A percentile compares a stretch with the other conserved stretches of the same genome.
Conservation (phyloP, 805 yeast species). For the Starmerella potacharoeniae region DNA sequence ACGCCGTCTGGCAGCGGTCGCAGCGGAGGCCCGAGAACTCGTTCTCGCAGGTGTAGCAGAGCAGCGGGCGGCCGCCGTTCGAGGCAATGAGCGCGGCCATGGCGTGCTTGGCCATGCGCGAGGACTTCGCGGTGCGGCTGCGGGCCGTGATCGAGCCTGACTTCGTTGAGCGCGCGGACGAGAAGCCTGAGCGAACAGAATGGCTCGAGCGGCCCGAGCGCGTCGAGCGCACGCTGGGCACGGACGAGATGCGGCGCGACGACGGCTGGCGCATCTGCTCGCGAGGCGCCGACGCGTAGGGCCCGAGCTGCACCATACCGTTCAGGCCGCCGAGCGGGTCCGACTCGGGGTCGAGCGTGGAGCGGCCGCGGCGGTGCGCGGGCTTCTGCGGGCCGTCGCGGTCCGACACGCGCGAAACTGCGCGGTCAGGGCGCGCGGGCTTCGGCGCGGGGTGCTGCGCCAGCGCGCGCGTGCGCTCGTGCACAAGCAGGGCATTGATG, state of each 20-base stretch:
- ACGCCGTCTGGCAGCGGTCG: conserved; percentile 19
- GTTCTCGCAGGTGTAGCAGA: conserved; percentile 21
- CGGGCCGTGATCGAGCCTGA: background rate
- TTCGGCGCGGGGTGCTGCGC: background rate
- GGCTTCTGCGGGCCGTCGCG: background rate
- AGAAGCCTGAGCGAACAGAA: background rate
- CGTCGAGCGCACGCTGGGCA: conserved; percentile 1
- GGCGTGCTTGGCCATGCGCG: conserved; percentile 16
- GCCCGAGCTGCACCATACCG: background rate
- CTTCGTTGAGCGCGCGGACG: background rate
- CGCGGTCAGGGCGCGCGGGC: background rate
- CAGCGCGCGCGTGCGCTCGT: background rate
- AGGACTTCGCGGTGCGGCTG: conserved; percentile 8
- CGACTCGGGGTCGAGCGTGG: conserved; percentile 3
- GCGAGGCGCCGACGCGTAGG: background rate
- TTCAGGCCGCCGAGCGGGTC: conserved; percentile 1
- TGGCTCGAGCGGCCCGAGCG: conserved; percentile 10
- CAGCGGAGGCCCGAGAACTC: conserved; percentile 16
- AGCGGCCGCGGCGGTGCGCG: background rate
- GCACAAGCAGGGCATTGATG: background rate
- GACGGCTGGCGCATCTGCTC: background rate
- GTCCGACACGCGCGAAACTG: background rate
- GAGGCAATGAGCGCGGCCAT: conserved; percentile 12
- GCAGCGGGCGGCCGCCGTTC: conserved; percentile 8
- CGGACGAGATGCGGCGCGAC: background rate